These are phyloP conservation scores for Lactarius quietus DNA, from an alignment of 768 basidiomycete species.

Conservation along the genomic window DNA sequence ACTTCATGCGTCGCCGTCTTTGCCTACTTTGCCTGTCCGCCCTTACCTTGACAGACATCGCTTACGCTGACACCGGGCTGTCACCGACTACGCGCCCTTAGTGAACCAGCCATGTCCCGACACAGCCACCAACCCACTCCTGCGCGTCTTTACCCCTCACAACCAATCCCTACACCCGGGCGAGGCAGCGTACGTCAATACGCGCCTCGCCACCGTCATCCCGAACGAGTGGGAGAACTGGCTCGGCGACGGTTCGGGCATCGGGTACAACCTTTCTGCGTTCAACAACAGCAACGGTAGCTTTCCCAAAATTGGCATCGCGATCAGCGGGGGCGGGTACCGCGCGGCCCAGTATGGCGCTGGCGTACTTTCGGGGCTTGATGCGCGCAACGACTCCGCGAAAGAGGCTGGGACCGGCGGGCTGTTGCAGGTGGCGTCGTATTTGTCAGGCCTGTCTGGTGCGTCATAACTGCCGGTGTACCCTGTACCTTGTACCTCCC, in stretches of 20 bases:
- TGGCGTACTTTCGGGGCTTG: constrained; percentile 53
- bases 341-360: constrained; percentile 66
- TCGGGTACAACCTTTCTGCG: constrained; percentile 49
- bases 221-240: constrained; percentile 54
- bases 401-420: constrained; percentile 61
- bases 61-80: constrained; percentile 17
- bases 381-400: constrained; percentile 57
- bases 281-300: constrained; percentile 36
- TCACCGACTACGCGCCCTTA: constrained; percentile 52
- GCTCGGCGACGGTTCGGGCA: constrained; percentile 49
- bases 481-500: too few species aligned
- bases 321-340: constrained; percentile 68
- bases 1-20: neutral
- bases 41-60: neutral
- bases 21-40: neutral
- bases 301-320: constrained; percentile 56
- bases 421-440: constrained; percentile 65
- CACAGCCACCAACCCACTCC: constrained; percentile 42
- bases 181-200: constrained; percentile 47
- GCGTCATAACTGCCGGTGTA: constrained; percentile 18
- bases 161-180: constrained; percentile 49
- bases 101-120: constrained; percentile 50
- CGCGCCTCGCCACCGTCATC: constrained; percentile 41
- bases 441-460: constrained; percentile 67
- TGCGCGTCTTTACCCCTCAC: constrained; percentile 49